Evolutionary conservation across 163 green algal genomes (phyloP), one percentile per base, ranked within the genome.

Genomic region (Botryococcus braunii): DNA sequence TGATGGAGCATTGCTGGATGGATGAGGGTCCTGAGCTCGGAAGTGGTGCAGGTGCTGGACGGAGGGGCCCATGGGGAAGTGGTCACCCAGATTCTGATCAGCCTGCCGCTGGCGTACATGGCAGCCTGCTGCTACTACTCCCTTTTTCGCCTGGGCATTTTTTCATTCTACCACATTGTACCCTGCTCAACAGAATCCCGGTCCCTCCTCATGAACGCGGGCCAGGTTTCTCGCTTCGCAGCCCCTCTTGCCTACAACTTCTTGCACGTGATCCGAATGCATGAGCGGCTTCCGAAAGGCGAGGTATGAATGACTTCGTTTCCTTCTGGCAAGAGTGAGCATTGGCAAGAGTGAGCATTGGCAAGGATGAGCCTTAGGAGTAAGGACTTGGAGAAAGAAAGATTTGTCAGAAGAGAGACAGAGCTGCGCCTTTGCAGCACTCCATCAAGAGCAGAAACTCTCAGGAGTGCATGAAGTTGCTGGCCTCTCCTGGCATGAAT

Each of bases 211-310:
- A 69, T 89, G 29, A 91, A 88, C 73, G 70, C 63, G 49, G 76
- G 67, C 27, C 70, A 82, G 59, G 77, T 85, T 43, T 88, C 73
- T 55, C 82, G 88, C n/a, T 95, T 92, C 64, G 83, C 87, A 4
- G 79, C 88, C 3, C 86, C 88, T 21, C 76, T 95, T 17, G 83
- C 70, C 37, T 94, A 87, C 77, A 95, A 95, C 77, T 95, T 87
- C 67, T 72, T 95, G 27, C 82, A 90, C 50, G 76, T 89, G 67
- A 81, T 92, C 39, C 78, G 81, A 50, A 83, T 88, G 80, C 83
- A 83, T 41, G 66, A 79, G 48, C 69, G 69, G 58, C 38, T 76
- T 0, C 41, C 37, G 13, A 36, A 35, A 65, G 70, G 65, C 32
- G 68, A 68, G 77, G 73, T 77, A 47, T 47, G 50, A n/a, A n/a